Conservation (phyloP, 129 eudicot genomes). For the Centrapalus pauciflorus region DNA sequence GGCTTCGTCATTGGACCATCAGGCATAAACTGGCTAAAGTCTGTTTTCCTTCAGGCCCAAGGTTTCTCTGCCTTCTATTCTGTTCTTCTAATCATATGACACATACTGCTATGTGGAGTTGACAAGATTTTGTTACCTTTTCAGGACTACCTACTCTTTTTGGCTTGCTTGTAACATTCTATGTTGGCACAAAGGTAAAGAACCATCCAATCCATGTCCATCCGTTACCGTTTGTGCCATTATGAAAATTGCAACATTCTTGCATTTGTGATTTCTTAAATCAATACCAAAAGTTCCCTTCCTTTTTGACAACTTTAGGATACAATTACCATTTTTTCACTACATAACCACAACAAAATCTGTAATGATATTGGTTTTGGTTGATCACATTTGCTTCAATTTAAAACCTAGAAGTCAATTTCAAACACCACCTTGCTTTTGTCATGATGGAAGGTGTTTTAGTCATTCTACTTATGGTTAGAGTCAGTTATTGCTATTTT, state of each 20-base stretch:
- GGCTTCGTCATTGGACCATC: conserved; percentile 98
- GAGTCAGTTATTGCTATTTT: neutral
- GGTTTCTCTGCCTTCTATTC: conserved; percentile 36
- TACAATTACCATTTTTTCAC: neutral
- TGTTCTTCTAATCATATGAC: neutral
- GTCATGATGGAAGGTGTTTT: neutral
- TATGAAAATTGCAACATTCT: neutral
- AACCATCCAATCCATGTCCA: neutral
- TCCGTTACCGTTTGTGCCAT: neutral
- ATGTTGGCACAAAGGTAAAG: conserved; percentile 79
- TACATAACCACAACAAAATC: neutral
- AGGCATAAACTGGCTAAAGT: conserved; percentile 72
- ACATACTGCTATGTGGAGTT: neutral
- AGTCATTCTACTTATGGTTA: neutral
- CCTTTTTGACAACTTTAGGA: neutral
- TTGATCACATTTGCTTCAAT: neutral
- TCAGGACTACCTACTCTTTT: conserved; percentile 70
- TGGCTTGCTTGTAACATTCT: conserved; percentile 65
- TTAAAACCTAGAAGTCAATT: neutral
- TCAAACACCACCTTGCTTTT: neutral
- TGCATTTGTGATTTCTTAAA: neutral
- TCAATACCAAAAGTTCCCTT: neutral
- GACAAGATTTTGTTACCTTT: conserved; percentile 7
- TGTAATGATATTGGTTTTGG: neutral
- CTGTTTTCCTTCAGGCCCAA: conserved; percentile 57